A percentile compares a stretch with the other conserved stretches of the same genome.
Evolutionary conservation across 345 rosid species (phyloP).

Genomic region (Raphanus raphanistrum): DNA sequence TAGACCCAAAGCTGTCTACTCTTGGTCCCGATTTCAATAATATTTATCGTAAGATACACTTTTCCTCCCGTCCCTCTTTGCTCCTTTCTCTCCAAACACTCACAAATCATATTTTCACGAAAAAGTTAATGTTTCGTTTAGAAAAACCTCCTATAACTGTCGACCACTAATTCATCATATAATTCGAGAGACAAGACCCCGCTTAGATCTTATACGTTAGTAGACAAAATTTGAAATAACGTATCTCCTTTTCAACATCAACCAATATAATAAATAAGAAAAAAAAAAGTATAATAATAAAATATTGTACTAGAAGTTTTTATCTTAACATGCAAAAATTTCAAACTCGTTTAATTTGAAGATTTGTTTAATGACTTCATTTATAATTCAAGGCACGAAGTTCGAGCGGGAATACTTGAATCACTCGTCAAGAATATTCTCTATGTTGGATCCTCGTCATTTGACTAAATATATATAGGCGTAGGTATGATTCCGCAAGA

Average conservation of each 20-base stretch:
- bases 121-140: not conserved
- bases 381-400: not conserved
- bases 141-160: not conserved
- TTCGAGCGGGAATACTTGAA: not conserved
- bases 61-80: slow-evolving; percentile 34
- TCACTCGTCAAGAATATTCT: slow-evolving; percentile 12
- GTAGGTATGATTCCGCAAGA: slow-evolving; percentile 12
- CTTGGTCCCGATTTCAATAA: slow-evolving; percentile 24
- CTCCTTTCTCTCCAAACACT: slow-evolving; percentile 32
- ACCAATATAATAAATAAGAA: not conserved
- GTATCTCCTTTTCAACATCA: slow-evolving; percentile 10
- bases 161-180: slow-evolving; percentile 15
- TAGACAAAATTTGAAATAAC: slow-evolving; percentile 1
- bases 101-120: slow-evolving; percentile 7
- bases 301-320: not conserved
- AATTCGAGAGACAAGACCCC: slow-evolving; percentile 28
- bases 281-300: too few species aligned
- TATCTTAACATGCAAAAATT: not conserved
- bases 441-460: not conserved
- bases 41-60: slow-evolving; percentile 31
- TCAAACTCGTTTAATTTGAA: not conserved
- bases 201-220: slow-evolving; percentile 13
- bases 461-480: slow-evolving; percentile 4
- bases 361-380: not conserved
- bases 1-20: slow-evolving; percentile 32